A percentile compares a stretch with the other conserved stretches of the same genome.
phyloP scores from a whole-genome alignment of 2,329 filamentous ascomycete genomes.

The Exophiala aquamarina region DNA sequence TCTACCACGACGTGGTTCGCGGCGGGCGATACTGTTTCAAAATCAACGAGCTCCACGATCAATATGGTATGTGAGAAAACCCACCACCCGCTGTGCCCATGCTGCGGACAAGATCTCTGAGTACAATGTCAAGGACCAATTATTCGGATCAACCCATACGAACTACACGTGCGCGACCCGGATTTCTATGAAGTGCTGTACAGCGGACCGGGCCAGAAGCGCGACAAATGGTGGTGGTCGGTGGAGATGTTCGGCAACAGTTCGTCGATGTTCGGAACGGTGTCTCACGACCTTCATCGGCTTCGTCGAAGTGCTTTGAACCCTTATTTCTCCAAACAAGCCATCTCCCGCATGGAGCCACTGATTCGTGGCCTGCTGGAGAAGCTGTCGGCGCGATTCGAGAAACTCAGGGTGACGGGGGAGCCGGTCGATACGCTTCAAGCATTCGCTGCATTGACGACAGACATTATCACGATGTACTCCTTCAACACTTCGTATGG shows the following conservation, averaged over 20 bases:
- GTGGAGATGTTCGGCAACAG: conserved; percentile 20
- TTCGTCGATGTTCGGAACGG: conserved; percentile 24
- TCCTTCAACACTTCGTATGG: conserved; percentile 20
- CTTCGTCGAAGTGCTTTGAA: conserved; percentile 28
- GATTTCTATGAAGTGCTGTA: conserved; percentile 37
- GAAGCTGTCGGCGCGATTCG: conserved; percentile 24
- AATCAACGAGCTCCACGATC: conserved; percentile 35
- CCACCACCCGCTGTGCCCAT: not conserved
- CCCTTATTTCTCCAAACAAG: conserved; percentile 28
- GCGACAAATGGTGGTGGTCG: conserved; percentile 30
- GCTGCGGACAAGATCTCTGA: not conserved
- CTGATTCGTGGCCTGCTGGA: conserved; percentile 28
- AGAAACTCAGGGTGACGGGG: conserved; percentile 6
- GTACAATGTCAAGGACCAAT: conserved; percentile 30
- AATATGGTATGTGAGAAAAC: conserved; percentile 32
- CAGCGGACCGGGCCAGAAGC: conserved; percentile 22
- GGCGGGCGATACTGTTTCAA: conserved; percentile 35
- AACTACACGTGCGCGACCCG: conserved; percentile 37
- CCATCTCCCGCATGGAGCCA: conserved; percentile 26
- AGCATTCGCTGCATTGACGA: conserved; percentile 39
- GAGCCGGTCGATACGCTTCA: conserved; percentile 11
- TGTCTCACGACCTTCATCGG: conserved; percentile 28
- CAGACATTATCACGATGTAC: conserved; percentile 25
- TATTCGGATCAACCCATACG: conserved; percentile 35
- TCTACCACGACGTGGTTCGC: conserved; percentile 36